Evolutionary conservation across 768 basidiomycete species (phyloP).

Genomic region (Boletus reticulatus): DNA sequence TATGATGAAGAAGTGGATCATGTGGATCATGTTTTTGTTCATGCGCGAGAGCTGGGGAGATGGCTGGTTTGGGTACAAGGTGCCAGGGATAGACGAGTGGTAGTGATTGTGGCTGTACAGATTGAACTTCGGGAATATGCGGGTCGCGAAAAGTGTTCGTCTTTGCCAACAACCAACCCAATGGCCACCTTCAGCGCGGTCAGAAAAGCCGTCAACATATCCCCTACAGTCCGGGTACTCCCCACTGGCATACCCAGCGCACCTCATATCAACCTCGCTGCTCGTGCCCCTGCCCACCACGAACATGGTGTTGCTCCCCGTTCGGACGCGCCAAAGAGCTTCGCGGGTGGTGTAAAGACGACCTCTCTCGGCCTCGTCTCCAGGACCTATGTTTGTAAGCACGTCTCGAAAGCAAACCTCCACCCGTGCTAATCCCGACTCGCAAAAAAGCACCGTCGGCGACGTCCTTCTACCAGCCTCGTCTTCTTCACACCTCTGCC

Average conservation of each 20-base stretch:
- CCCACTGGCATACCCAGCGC: conserved; percentile 79
- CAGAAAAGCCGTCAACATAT: conserved; percentile 79
- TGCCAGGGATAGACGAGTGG: conserved; percentile 28
- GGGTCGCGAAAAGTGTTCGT: conserved; percentile 7
- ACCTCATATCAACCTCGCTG: conserved; percentile 70
- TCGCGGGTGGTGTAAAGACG: conserved; percentile 53
- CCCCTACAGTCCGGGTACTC: conserved; percentile 77
- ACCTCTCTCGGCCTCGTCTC: conserved; percentile 56
- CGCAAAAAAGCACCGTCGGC: conserved; percentile 43
- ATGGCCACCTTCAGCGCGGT: conserved; percentile 73
- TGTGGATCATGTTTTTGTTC: conserved; percentile 22
- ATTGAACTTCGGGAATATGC: conserved; percentile 41
- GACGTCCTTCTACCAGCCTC: conserved; percentile 56
- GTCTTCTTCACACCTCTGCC: conserved; percentile 77
- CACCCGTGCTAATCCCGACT: conserved; percentile 14
- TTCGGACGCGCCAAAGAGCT: conserved; percentile 60
- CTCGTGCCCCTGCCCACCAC: conserved; percentile 56
- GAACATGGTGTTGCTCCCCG: conserved; percentile 58
- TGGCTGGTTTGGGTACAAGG: conserved; percentile 29
- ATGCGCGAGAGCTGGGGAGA: conserved; percentile 28
- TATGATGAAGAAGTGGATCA: conserved; percentile 25
- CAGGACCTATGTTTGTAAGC: conserved; percentile 63
- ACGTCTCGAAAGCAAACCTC: conserved; percentile 7
- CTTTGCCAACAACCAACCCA: not conserved
- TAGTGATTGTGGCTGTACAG: conserved; percentile 28